Conservation (phyloP, 768 basidiomycete genomes). For the Leccinum longicurvipes region DNA sequence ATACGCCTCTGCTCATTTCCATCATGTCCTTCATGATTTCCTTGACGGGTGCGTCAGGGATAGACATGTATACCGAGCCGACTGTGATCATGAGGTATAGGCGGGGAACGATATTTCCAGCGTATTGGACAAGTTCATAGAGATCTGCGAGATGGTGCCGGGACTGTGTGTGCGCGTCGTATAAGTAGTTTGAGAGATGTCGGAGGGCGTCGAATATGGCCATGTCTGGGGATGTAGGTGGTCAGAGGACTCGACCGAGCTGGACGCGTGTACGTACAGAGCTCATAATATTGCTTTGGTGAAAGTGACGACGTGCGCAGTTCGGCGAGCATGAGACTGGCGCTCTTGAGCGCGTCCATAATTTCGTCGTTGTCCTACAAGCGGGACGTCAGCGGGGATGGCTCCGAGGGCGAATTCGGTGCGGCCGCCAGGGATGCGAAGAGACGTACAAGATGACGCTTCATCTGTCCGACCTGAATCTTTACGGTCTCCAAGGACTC, state of each 20-base stretch:
- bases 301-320: slow-evolving; percentile 89
- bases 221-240: slow-evolving; percentile 68
- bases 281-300: slow-evolving; percentile 98
- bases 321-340: slow-evolving; percentile 96
- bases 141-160: slow-evolving; percentile 97
- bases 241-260: background rate
- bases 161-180: slow-evolving; percentile 89
- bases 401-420: no score
- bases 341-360: slow-evolving; percentile 98
- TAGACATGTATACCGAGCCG: slow-evolving; percentile 98
- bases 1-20: slow-evolving; percentile 97
- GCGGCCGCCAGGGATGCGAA: no score
- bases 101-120: slow-evolving; percentile 91
- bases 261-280: slow-evolving; percentile 57
- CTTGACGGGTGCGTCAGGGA: slow-evolving; percentile 94
- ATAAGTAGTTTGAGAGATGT: slow-evolving; percentile 93
- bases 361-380: slow-evolving; percentile 94
- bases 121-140: slow-evolving; percentile 99
- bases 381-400: no score
- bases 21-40: slow-evolving; percentile 99
- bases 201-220: slow-evolving; percentile 96
- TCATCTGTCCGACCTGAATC: slow-evolving; percentile 7
- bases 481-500: slow-evolving; percentile 85
- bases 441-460: no score
- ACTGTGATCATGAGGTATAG: slow-evolving; percentile 99